phyloP scores from a whole-genome alignment of 495 filamentous ascomycete genomes.

The Penicillium arizonense region DNA sequence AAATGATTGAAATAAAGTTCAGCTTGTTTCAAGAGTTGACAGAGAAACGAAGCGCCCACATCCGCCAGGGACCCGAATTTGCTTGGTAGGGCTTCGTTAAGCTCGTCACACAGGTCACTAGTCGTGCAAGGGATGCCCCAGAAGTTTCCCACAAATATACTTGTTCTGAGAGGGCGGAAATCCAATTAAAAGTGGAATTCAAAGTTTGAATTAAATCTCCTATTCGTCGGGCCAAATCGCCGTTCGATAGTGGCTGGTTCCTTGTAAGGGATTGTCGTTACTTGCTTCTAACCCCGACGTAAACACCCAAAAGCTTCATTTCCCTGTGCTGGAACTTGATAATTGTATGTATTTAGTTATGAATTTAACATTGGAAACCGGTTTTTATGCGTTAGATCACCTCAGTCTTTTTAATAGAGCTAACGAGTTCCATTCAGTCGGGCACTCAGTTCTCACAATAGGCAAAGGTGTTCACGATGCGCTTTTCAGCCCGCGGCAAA shows the following conservation, averaged over 20 bases:
- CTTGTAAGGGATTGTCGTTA: not conserved
- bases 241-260: not conserved
- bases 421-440: not conserved
- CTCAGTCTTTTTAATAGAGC: not conserved
- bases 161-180: not conserved
- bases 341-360: no score
- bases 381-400: not conserved
- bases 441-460: not conserved
- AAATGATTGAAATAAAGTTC: not conserved
- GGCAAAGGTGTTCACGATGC: not conserved
- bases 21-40: not conserved
- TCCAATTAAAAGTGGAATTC: no score
- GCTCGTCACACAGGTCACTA: constrained; percentile 13
- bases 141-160: constrained; percentile 1
- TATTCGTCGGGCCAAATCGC: not conserved
- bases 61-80: constrained; percentile 4
- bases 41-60: not conserved
- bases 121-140: constrained; percentile 12
- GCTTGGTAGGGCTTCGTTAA: constrained; percentile 15
- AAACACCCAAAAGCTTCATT: not conserved
- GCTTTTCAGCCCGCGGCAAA: not conserved
- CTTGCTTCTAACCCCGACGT: not conserved
- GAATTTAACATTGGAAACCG: not conserved
- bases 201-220: not conserved
- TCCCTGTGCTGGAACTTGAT: not conserved